These are phyloP conservation scores for Rubia balearica DNA, from an alignment of 305 asterid genomes.

Conservation along the genomic window DNA sequence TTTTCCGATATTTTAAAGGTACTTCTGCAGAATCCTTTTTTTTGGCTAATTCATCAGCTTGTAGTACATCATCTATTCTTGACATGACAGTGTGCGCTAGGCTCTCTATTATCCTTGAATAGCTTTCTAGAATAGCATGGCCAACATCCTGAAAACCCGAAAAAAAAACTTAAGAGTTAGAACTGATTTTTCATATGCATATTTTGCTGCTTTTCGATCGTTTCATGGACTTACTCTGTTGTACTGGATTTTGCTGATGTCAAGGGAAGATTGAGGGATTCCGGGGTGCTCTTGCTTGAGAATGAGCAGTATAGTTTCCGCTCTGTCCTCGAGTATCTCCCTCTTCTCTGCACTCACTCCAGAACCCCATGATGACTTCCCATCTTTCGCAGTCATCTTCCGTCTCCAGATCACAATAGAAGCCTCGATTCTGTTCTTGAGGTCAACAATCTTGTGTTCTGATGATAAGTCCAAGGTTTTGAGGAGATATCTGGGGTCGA, in stretches of 20 bases:
- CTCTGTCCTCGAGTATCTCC: conserved; percentile 77
- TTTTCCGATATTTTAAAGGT: conserved; percentile 18
- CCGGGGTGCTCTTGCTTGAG: conserved; percentile 82
- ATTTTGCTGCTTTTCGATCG: not conserved
- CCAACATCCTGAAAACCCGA: conserved; percentile 64
- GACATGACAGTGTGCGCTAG: conserved; percentile 71
- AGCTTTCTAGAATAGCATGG: conserved; percentile 84
- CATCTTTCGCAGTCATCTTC: conserved; percentile 75
- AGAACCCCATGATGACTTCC: conserved; percentile 69
- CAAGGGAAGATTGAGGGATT: conserved; percentile 70
- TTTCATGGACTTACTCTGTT: conserved; percentile 37
- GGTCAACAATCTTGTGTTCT: conserved; percentile 82
- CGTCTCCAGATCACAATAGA: conserved; percentile 77
- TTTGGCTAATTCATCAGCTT: conserved; percentile 41
- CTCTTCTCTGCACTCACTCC: conserved; percentile 79
- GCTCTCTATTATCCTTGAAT: conserved; percentile 87
- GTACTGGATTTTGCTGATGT: conserved; percentile 79
- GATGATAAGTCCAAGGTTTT: conserved; percentile 54
- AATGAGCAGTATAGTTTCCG: conserved; percentile 55
- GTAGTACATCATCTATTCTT: conserved; percentile 71
- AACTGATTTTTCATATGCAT: not conserved
- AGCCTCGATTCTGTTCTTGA: conserved; percentile 80
- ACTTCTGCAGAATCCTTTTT: conserved; percentile 25
- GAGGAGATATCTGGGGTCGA: conserved; percentile 56
- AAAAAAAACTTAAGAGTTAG: not conserved